A percentile compares a stretch with the other conserved stretches of the same genome.
These are phyloP conservation scores for Diaporthe sp. DNA, from an alignment of 2,329 filamentous ascomycete species.

Conservation along the genomic window DNA sequence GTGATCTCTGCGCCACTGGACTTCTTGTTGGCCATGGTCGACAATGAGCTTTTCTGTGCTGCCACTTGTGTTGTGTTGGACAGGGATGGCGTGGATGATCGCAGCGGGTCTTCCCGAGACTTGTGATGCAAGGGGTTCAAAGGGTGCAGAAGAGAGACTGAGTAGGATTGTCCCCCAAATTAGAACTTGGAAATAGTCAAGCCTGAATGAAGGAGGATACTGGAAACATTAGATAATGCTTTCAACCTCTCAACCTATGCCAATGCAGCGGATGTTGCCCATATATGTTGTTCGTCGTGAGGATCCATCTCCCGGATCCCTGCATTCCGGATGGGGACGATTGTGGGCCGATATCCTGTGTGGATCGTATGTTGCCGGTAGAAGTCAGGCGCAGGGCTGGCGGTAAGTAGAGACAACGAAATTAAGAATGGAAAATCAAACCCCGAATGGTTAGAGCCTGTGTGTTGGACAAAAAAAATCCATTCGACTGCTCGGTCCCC, in stretches of 20 bases:
- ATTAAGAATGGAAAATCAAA: neutral
- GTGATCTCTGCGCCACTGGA: conserved; percentile 33
- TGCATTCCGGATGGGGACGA: conserved; percentile 20
- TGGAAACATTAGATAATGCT: neutral
- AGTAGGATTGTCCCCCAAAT: too few species aligned
- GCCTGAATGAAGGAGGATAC: neutral
- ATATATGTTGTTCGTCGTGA: conserved; percentile 14
- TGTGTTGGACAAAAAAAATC: neutral
- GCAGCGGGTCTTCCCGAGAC: neutral
- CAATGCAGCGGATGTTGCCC: neutral
- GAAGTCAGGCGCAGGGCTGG: conserved; percentile 23
- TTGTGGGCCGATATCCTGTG: conserved; percentile 24
- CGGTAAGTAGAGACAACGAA: conserved; percentile 9
- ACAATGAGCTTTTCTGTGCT: neutral
- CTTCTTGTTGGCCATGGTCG: conserved; percentile 30
- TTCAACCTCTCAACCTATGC: neutral
- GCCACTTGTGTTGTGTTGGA: neutral
- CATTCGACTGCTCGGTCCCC: too few species aligned
- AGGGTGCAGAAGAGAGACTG: neutral
- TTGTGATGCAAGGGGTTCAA: neutral
- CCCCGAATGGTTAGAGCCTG: neutral
- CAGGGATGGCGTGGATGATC: too few species aligned
- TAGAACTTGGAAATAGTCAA: neutral
- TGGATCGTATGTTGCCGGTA: conserved; percentile 28
- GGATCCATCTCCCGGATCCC: conserved; percentile 3